Percentiles rank a stretch among this genome's conserved stretches.
phyloP scores from a whole-genome alignment of 495 filamentous ascomycete species.

The Lasiosphaeria ovina region DNA sequence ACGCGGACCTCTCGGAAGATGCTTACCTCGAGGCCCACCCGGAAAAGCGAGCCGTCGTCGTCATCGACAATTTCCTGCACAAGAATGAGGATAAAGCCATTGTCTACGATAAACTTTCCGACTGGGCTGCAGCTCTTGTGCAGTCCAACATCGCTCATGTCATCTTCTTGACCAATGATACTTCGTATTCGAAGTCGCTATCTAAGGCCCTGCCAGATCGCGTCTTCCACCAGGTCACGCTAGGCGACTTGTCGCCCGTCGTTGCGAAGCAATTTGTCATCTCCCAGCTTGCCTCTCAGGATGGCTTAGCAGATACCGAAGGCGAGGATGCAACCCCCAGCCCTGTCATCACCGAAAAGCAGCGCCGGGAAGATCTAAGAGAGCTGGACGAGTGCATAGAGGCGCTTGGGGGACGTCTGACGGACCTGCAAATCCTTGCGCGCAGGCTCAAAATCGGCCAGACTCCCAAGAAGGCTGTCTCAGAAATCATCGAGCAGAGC shows the following conservation, averaged over 20 bases:
- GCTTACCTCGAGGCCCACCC: constrained; percentile 92
- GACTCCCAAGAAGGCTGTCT: constrained; percentile 76
- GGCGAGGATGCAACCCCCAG: constrained; percentile 12
- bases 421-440: constrained; percentile 89
- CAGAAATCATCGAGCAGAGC: constrained; percentile 83
- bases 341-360: constrained; percentile 27
- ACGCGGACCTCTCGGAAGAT: constrained; percentile 71
- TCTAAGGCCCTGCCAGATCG: constrained; percentile 86
- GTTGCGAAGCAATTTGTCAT: constrained; percentile 89
- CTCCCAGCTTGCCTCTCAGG: constrained; percentile 62
- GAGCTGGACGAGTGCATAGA: constrained; percentile 83
- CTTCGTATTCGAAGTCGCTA: constrained; percentile 83
- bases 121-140: constrained; percentile 88
- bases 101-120: constrained; percentile 85
- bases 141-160: constrained; percentile 92
- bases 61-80: constrained; percentile 93
- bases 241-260: constrained; percentile 82
- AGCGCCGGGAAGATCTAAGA: constrained; percentile 44
- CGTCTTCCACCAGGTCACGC: constrained; percentile 78
- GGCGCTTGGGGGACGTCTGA: constrained; percentile 81
- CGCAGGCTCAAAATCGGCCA: constrained; percentile 89
- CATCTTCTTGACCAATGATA: constrained; percentile 92
- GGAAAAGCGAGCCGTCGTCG: constrained; percentile 76
- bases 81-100: constrained; percentile 68
- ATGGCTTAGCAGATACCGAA: constrained; percentile 21